These are phyloP conservation scores for Cladobotryum protrusum DNA, from an alignment of 2,329 filamentous ascomycete genomes.

Conservation along the genomic window DNA sequence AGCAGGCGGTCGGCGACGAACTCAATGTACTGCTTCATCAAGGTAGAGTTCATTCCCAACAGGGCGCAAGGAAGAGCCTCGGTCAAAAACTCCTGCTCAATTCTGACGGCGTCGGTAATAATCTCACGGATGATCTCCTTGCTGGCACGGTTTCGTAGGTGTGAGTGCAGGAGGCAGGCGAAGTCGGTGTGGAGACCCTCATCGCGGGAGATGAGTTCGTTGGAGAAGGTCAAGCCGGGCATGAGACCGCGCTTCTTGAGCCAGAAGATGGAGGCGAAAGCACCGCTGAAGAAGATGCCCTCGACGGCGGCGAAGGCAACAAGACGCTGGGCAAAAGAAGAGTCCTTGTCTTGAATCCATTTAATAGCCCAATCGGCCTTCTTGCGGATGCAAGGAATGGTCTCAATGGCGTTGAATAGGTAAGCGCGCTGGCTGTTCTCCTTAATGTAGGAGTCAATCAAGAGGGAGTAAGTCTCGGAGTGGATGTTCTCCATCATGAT, in stretches of 20 bases:
- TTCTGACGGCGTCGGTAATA: constrained; percentile 87
- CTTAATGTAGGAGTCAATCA: constrained; percentile 99
- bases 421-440: constrained; percentile 90
- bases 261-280: constrained; percentile 99
- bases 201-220: constrained; percentile 98
- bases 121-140: constrained; percentile 77
- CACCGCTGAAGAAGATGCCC: constrained; percentile 99
- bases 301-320: constrained; percentile 97
- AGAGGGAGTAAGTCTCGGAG: constrained; percentile 97
- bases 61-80: constrained; percentile 89
- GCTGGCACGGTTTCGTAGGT: constrained; percentile 84
- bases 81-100: constrained; percentile 97
- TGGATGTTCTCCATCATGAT: constrained; percentile 99
- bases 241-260: constrained; percentile 99
- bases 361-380: constrained; percentile 97
- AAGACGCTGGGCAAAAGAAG: constrained; percentile 90
- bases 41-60: constrained; percentile 91
- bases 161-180: constrained; percentile 94
- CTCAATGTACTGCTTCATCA: constrained; percentile 99
- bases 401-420: constrained; percentile 98
- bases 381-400: constrained; percentile 95
- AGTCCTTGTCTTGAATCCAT: constrained; percentile 92
- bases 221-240: constrained; percentile 97
- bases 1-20: constrained; percentile 96
- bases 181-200: constrained; percentile 99